Conservation (phyloP, 495 filamentous ascomycete species). For the Aspergillus egyptiacus region DNA sequence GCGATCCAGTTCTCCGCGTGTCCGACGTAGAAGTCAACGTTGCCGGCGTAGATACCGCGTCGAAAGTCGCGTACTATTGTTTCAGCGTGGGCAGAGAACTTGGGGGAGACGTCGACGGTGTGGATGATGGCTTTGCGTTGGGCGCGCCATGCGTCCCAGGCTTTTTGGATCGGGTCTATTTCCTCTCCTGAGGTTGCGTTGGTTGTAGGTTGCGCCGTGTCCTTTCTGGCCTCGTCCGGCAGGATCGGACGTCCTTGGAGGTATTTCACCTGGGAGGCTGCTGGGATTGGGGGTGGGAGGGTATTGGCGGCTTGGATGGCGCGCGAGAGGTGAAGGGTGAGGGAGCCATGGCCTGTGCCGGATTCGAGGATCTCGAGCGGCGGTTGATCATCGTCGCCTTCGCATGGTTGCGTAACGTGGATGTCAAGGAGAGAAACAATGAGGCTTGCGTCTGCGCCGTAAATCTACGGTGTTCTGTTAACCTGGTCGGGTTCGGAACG, state of each 20-base stretch:
- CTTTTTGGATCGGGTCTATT: slow-evolving; percentile 19
- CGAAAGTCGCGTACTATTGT: slow-evolving; percentile 58
- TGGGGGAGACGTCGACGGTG: slow-evolving; percentile 56
- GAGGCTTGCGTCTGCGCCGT: slow-evolving; percentile 62
- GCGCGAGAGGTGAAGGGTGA: slow-evolving; percentile 68
- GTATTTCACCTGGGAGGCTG: slow-evolving; percentile 32
- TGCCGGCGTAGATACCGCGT: slow-evolving; percentile 57
- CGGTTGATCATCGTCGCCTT: slow-evolving; percentile 18
- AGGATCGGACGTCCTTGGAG: slow-evolving; percentile 24
- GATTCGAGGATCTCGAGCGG: slow-evolving; percentile 70
- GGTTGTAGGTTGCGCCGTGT: neutral
- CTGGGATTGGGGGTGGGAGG: slow-evolving; percentile 30
- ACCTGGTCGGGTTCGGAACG: neutral
- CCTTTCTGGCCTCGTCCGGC: slow-evolving; percentile 19
- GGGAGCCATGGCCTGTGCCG: slow-evolving; percentile 70
- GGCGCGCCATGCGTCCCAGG: slow-evolving; percentile 42
- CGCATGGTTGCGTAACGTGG: slow-evolving; percentile 44
- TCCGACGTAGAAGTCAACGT: slow-evolving; percentile 69
- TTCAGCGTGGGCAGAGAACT: slow-evolving; percentile 55
- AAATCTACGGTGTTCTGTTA: slow-evolving; percentile 51
- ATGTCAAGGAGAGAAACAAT: slow-evolving; percentile 72
- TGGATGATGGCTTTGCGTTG: slow-evolving; percentile 62
- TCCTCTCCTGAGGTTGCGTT: neutral
- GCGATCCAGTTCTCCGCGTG: slow-evolving; percentile 57
- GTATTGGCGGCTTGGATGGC: slow-evolving; percentile 70